Conservation (phyloP, 257 asterid species). For the Nicotiana noctiflora region DNA sequence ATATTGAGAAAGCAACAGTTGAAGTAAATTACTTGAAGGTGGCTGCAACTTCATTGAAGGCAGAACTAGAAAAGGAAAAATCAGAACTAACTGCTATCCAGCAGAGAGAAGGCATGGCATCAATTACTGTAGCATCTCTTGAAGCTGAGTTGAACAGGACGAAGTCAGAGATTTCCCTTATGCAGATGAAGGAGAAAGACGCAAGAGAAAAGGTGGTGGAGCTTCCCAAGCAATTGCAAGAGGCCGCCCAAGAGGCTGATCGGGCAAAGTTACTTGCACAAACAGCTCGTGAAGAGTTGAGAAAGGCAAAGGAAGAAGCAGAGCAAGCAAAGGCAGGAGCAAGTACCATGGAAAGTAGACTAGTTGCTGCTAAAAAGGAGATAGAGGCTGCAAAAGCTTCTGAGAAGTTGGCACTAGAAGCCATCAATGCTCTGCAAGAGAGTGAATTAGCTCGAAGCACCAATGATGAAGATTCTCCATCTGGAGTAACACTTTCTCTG, state of each 20-base stretch:
- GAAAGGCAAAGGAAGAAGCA: conserved; percentile 65
- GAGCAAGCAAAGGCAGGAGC: conserved; percentile 72
- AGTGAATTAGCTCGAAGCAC: conserved; percentile 57
- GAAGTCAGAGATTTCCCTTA: conserved; percentile 45
- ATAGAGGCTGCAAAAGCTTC: conserved; percentile 87
- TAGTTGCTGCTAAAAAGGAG: conserved; percentile 74
- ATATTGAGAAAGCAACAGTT: conserved; percentile 44
- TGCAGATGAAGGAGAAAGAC: conserved; percentile 60
- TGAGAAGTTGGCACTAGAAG: conserved; percentile 86
- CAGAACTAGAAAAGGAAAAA: conserved; percentile 61
- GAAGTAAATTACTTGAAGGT: conserved; percentile 62
- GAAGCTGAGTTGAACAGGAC: conserved; percentile 64
- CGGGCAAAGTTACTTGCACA: conserved; percentile 42
- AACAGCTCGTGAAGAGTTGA: conserved; percentile 46
- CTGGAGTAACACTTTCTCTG: conserved; percentile 56
- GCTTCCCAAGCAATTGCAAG: conserved; percentile 66
- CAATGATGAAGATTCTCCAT: conserved; percentile 36
- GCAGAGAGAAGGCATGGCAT: conserved; percentile 91
- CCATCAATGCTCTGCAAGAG: conserved; percentile 69
- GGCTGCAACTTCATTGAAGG: conserved; percentile 57
- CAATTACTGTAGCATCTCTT: conserved; percentile 68
- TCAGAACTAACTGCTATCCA: conserved; percentile 43
- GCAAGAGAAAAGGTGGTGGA: conserved; percentile 62
- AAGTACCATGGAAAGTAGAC: conserved; percentile 50
- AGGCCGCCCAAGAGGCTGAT: conserved; percentile 67